Conservation (phyloP, 2,329 filamentous ascomycete species). For the Colletotrichum sp. region DNA sequence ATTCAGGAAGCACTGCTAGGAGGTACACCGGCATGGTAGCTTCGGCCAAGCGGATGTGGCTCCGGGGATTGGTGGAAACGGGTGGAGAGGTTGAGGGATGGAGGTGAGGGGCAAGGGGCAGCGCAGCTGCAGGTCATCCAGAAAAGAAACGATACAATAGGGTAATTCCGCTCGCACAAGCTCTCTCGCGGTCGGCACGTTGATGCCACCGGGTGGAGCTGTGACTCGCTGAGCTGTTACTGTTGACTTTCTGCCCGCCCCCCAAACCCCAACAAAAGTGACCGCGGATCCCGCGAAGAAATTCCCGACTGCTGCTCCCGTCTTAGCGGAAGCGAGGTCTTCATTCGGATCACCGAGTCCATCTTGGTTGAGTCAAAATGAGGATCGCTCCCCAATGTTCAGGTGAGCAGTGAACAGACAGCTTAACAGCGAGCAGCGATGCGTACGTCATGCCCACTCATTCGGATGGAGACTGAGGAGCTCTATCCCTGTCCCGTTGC, state of each 20-base stretch:
- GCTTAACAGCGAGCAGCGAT: neutral
- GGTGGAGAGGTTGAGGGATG: conserved; percentile 1
- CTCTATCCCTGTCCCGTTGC: neutral
- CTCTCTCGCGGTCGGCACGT: neutral
- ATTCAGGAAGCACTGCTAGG: neutral
- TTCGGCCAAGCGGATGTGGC: conserved; percentile 8
- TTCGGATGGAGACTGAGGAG: neutral
- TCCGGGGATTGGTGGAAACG: conserved; percentile 13
- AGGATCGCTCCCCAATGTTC: neutral
- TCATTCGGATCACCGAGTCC: neutral
- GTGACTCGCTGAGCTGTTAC: neutral
- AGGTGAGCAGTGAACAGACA: neutral
- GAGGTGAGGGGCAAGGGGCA: neutral
- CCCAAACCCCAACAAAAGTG: conserved; percentile 1
- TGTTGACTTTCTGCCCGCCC: neutral
- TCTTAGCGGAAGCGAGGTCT: neutral
- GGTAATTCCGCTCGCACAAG: neutral
- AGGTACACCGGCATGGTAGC: neutral
- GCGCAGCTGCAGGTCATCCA: conserved; percentile 7
- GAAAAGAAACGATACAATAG: conserved; percentile 16
- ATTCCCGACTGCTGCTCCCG: neutral
- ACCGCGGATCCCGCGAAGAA: neutral
- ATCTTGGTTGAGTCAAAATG: neutral
- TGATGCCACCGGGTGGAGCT: neutral
- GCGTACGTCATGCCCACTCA: neutral